Evolutionary conservation across 257 asterid genomes (phyloP).

Genomic region (Solanum lignicaule): DNA sequence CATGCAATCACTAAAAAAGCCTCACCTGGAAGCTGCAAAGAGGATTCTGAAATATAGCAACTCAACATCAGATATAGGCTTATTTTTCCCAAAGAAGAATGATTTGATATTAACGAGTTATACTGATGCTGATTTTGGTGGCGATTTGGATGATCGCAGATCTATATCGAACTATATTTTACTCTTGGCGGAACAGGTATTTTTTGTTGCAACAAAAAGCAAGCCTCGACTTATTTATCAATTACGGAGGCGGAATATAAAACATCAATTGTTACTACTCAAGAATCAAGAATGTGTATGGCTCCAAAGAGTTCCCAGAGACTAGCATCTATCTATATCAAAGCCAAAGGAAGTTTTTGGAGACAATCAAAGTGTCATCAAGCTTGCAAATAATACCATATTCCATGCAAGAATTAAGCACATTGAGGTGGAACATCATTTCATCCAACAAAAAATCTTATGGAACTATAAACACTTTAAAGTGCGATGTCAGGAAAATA

Average conservation of each 20-base stretch:
- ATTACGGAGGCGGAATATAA: background rate
- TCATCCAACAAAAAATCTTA: background rate
- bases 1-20: background rate
- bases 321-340: background rate
- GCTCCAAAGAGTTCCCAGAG: background rate
- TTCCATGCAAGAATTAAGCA: background rate
- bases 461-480: background rate
- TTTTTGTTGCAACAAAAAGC: background rate
- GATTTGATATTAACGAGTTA: background rate
- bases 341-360: background rate
- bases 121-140: background rate
- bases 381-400: background rate
- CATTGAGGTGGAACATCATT: background rate
- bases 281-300: constrained; percentile 12
- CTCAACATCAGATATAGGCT: background rate
- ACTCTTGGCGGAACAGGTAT: background rate
- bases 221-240: background rate
- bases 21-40: background rate
- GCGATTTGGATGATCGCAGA: background rate
- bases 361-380: background rate
- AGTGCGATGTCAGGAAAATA: background rate
- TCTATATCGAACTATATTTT: background rate
- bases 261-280: background rate
- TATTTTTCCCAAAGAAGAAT: background rate
- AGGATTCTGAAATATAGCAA: background rate